These are phyloP conservation scores for Dactylonectria estremocensis DNA, from an alignment of 2,329 filamentous ascomycete species.

Conservation along the genomic window DNA sequence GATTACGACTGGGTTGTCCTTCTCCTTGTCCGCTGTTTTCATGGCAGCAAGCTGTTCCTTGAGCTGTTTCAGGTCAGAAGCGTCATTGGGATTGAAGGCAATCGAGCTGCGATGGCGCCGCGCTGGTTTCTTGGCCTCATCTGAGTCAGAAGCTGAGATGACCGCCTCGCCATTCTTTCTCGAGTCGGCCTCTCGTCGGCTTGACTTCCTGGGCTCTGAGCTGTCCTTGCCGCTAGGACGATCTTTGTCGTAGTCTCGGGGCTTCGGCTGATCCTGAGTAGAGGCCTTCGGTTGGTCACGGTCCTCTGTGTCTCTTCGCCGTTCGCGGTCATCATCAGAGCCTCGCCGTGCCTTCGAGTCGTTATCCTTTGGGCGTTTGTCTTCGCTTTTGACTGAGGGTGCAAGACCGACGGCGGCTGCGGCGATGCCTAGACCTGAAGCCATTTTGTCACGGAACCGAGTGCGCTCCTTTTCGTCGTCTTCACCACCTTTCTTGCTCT, in stretches of 20 bases:
- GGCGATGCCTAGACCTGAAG: constrained; percentile 63
- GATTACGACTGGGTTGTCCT: constrained; percentile 38
- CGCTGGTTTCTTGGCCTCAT: constrained; percentile 56
- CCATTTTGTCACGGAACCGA: constrained; percentile 64
- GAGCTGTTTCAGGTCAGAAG: constrained; percentile 64
- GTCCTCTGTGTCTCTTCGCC: constrained; percentile 40
- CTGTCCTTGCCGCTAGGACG: constrained; percentile 27
- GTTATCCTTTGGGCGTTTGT: constrained; percentile 52
- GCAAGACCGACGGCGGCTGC: constrained; percentile 64
- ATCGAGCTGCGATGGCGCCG: constrained; percentile 57
- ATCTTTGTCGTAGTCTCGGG: constrained; percentile 40
- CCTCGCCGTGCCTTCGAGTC: constrained; percentile 49
- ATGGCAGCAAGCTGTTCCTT: constrained; percentile 66
- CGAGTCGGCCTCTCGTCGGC: constrained; percentile 57
- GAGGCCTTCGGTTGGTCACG: constrained; percentile 35
- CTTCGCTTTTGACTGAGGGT: constrained; percentile 56
- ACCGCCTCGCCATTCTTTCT: constrained; percentile 55
- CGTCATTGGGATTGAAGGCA: constrained; percentile 69
- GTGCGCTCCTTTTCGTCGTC: constrained; percentile 59
- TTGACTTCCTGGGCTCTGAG: constrained; percentile 48
- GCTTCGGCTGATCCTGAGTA: constrained; percentile 38
- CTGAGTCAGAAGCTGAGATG: constrained; percentile 57
- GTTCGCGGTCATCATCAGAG: constrained; percentile 51
- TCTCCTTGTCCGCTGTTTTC: constrained; percentile 46
- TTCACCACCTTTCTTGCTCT: constrained; percentile 50